Evolutionary conservation across 352 stramenopile species (phyloP), one percentile per base, ranked within the genome.

Genomic region (Phytophthora aleatoria): DNA sequence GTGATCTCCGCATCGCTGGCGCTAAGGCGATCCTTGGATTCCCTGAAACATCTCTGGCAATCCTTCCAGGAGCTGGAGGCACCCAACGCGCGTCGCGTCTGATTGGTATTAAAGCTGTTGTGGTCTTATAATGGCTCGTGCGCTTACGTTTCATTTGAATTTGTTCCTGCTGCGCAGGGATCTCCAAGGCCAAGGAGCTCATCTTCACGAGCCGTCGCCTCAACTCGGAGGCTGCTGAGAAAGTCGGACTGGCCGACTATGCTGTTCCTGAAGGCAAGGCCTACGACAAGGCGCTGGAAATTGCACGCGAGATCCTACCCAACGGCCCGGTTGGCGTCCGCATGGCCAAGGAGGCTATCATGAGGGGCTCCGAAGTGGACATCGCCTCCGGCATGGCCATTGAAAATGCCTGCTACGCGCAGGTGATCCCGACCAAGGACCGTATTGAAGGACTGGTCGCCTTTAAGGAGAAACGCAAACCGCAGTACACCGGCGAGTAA

Each of bases 131-230:
- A 5, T 36, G 11, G 20, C n/a, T 8, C 47, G n/a, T 52, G 11
- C 62, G 13, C 36, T 64, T 5, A 59, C 13, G 5, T 20, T 53
- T 10, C 13, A 24, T 50, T 26, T 30, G 9, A 24, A 10, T 27
- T 31, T 36, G 30, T 50, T 57, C 9, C 16, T 64, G 15, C 26
- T 38, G 1, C 16, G 6, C 55, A 90, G 81, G 83, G 3, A 72
- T 94, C 26, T 90, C 91, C 16, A 94, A 94, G 68, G 94, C 94
- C 9, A 98, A 98, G 68, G 93, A 98, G 62, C 82, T 98, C 30
- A 97, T 98, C 63, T 98, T 95, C 69, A 98, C 92, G 5, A 94
- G 83, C 38, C 81, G 89, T n/a, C 84, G 88, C 27, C 77, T 98
- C 8, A 72, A 74, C 47, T 86, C 86, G 0, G 70, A 85, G 26